Conservation (phyloP, 2,329 filamentous ascomycete genomes). For the Diplocarpon mali region DNA sequence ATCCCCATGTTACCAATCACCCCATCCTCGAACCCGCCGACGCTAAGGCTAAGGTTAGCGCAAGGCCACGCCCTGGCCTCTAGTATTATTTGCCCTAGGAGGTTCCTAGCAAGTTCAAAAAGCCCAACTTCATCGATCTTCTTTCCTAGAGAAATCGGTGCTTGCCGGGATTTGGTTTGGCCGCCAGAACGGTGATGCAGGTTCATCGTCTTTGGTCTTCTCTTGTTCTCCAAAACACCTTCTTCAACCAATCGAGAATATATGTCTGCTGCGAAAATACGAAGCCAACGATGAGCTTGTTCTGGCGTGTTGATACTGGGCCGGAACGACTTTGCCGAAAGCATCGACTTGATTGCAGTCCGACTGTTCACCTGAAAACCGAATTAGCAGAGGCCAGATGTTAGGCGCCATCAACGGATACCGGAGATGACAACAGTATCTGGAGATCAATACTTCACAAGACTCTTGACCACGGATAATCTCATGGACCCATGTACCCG, state of each 20-base stretch:
- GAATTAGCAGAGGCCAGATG: background rate
- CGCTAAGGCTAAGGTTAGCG: slow-evolving; percentile 75
- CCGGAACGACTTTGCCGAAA: slow-evolving; percentile 90
- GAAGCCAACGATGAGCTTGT: slow-evolving; percentile 74
- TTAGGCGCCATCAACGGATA: background rate
- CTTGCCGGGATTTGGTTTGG: slow-evolving; percentile 64
- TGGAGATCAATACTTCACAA: slow-evolving; percentile 43
- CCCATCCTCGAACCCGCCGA: slow-evolving; percentile 87
- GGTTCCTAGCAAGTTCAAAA: slow-evolving; percentile 62
- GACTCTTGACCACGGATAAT: slow-evolving; percentile 76
- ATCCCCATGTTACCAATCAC: slow-evolving; percentile 78
- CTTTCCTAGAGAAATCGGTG: slow-evolving; percentile 66
- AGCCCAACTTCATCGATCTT: slow-evolving; percentile 60
- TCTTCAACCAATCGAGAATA: slow-evolving; percentile 84
- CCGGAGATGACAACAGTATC: too few species aligned
- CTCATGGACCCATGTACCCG: slow-evolving; percentile 74
- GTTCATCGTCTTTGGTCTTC: slow-evolving; percentile 76
- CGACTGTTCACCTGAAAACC: slow-evolving; percentile 56
- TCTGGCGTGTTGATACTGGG: slow-evolving; percentile 70
- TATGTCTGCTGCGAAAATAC: slow-evolving; percentile 87
- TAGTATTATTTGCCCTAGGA: slow-evolving; percentile 66
- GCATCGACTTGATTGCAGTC: slow-evolving; percentile 93
- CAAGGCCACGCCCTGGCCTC: slow-evolving; percentile 85
- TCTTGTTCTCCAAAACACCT: slow-evolving; percentile 75
- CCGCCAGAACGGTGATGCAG: slow-evolving; percentile 67